Evolutionary conservation across 2,329 filamentous ascomycete species (phyloP), one percentile per base, ranked within the genome.

Genomic region (Alternaria incomplexa): DNA sequence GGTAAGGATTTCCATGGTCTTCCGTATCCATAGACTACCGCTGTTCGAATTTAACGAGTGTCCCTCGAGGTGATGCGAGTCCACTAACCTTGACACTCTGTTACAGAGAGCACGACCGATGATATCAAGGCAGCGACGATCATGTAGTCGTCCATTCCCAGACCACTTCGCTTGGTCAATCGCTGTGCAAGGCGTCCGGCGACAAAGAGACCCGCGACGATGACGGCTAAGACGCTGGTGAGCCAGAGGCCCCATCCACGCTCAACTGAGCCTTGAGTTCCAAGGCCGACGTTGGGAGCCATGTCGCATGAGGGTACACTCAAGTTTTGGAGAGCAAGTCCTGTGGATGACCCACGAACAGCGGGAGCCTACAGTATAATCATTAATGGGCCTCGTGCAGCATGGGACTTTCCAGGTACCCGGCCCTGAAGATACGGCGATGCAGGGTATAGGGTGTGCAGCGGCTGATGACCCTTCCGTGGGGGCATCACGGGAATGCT

Each of bases 171-270:
- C 58, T 68, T 72, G 46, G 64, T 46, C 10, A 62, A 43, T 28
- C 71, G 61, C 45, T 73, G 70, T 12, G 57, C 20, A 30, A 73
- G 45, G 54, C 71, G 58, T 26, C 67, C 70, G 17, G 36, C 48
- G 3, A 73, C 67, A 44, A 72, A 73, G 3, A 68, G 26, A 8
- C 63, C 63, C 28, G 69, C 65, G 4, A 72, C 55, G 2, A 67
- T 46, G 15, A 73, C 68, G 17, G 63, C 64, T n/a, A 72, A 59
- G 20, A 72, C 70, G 47, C 67, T 69, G 23, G 68, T 67, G 22
- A 73, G 65, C 68, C 68, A 72, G 10, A 73, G 56, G 7, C 61
- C 62, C 70, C 68, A 71, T 45, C 70, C 71, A 47, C 68, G 67
- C 51, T 71, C 68, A 30, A 66, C 47, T 17, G 67, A 64, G 10